These are phyloP conservation scores for Mortierella sp. DNA, from an alignment of 371 early-diverging fungal species.

Conservation along the genomic window DNA sequence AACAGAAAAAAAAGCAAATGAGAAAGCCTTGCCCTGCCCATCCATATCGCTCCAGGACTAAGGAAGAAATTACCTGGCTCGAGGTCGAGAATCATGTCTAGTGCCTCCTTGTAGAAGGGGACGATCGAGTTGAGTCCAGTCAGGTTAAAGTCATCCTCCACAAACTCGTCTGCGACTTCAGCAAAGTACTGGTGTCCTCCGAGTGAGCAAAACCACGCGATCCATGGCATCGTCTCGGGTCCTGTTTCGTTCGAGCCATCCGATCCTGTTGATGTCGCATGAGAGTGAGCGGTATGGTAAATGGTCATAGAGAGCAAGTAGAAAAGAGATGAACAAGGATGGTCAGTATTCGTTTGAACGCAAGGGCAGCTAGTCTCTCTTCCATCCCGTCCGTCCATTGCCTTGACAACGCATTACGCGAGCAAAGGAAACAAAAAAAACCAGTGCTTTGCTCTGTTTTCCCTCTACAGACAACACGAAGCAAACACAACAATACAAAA, in stretches of 20 bases:
- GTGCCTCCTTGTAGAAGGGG: slow-evolving; percentile 84
- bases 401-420: not conserved
- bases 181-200: slow-evolving; percentile 88
- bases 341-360: not conserved
- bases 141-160: slow-evolving; percentile 95
- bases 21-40: not conserved
- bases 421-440: not conserved
- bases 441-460: not conserved
- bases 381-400: not conserved
- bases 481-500: not conserved
- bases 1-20: not conserved
- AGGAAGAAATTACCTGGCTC: slow-evolving; percentile 68
- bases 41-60: too few species aligned
- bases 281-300: not conserved
- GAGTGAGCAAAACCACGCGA: slow-evolving; percentile 90
- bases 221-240: slow-evolving; percentile 75
- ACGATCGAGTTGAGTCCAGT: slow-evolving; percentile 88
- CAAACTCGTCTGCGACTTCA: slow-evolving; percentile 90
- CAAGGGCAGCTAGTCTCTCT: not conserved
- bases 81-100: slow-evolving; percentile 89
- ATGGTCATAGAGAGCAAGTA: not conserved
- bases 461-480: not conserved
- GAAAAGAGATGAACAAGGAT: not conserved
- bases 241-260: slow-evolving; percentile 53
- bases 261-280: slow-evolving; percentile 24